Evolutionary conservation across 2,329 filamentous ascomycete species (phyloP), one percentile per base, ranked within the genome.

Genomic region (Cladosporium halotolerans): DNA sequence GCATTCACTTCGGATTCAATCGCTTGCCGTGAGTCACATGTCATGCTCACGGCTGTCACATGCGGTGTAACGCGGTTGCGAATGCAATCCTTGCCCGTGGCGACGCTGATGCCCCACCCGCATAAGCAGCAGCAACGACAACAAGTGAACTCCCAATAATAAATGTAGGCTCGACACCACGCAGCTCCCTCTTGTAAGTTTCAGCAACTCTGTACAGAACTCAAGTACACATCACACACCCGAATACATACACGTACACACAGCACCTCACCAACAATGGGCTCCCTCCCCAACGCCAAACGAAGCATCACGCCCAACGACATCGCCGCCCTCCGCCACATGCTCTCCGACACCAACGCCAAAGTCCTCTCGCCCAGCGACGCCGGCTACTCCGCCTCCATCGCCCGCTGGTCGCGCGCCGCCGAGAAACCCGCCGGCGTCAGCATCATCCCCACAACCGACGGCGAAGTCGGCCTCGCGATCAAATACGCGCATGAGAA

Each of bases 401-500:
- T 63, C 18, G 45, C 58, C 13, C 59, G 61, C 16, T 63, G 63
- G 63, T 61, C 58, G 2, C 32, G 52, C 44, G 62, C 62, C 9
- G 63, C 63, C 9, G 60, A 62, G 42, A 64, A 64, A 36, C 58
- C 62, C 11, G 60, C 63, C 13, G 77, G 74, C 5, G 66, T 73
- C 0, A 73, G 78, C 36, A 66, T 77, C 7, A 64, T 72, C 39
- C 76, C 76, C 1, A 68, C 62, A 8, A 70, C 69, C 0, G 57
- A 66, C 1, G 62, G 69, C 10, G 74, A 79, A 56, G 67, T 75
- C 33, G 69, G 71, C 18, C 64, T 69, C 6, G 69, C 71, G 0
- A 62, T 81, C 43, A 67, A 70, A 23, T 79, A 76, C 57, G 74
- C 75, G 19, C 67, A 65, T 1, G 60, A 70, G 11, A 62, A 76